Conservation (phyloP, 176 grass and related monocot genomes). For the Zea luxurians region DNA sequence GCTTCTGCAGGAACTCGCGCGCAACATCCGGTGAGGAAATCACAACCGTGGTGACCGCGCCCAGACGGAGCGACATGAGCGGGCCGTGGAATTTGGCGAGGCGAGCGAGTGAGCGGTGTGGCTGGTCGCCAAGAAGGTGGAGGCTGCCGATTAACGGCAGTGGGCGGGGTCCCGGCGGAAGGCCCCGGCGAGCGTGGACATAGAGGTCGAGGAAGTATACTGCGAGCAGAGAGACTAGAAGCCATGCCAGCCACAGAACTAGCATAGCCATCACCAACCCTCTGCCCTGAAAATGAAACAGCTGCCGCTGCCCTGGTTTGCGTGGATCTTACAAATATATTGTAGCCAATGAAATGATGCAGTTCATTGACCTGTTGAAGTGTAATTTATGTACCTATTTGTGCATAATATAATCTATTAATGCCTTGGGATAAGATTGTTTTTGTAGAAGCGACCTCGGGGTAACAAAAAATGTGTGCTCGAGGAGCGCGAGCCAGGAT, state of each 20-base stretch:
- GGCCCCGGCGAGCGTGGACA: background rate
- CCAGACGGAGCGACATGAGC: constrained; percentile 18
- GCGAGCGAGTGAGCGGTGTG: background rate
- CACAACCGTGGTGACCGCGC: constrained; percentile 10
- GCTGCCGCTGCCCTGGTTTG: background rate
- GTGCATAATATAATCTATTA: too few relatives aligned
- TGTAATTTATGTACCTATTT: too few relatives aligned
- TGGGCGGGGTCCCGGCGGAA: background rate
- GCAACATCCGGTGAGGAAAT: background rate
- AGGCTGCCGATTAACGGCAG: background rate
- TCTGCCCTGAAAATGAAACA: background rate
- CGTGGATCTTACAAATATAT: too few relatives aligned
- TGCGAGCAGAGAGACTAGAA: background rate
- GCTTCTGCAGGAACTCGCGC: constrained; percentile 12
- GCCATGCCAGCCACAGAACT: background rate
- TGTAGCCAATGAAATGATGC: background rate
- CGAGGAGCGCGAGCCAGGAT: too few relatives aligned
- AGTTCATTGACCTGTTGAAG: too few relatives aligned
- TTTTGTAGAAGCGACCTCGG: background rate
- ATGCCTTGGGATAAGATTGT: background rate
- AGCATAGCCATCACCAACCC: background rate
- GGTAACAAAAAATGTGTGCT: background rate
- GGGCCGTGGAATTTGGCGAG: background rate
- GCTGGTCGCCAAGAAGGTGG: background rate
- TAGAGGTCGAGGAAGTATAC: background rate